Percentiles rank a stretch among this genome's conserved stretches.
These are phyloP conservation scores for Xylaria bambusicola DNA, from an alignment of 495 filamentous ascomycete species.

Conservation along the genomic window DNA sequence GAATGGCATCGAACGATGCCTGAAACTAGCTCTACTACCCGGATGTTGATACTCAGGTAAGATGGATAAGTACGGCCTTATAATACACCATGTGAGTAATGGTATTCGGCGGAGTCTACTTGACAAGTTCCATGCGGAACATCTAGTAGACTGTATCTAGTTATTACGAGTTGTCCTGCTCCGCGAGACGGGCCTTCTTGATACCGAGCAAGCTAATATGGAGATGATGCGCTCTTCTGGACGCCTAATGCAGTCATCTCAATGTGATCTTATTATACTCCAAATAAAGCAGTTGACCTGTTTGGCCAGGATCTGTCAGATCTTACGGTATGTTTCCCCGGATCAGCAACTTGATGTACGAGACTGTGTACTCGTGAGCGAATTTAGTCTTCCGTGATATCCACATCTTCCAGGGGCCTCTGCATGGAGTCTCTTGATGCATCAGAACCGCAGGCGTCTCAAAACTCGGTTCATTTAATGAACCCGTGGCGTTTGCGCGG, in stretches of 20 bases:
- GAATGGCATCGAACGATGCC: no score
- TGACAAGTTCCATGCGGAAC: background rate
- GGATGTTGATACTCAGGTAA: no score
- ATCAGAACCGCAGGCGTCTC: background rate
- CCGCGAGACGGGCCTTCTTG: background rate
- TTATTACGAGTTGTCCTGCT: background rate
- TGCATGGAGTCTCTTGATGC: background rate
- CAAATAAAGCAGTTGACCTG: background rate
- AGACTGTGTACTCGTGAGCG: background rate
- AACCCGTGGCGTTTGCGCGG: background rate
- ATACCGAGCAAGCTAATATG: background rate
- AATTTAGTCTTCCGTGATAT: background rate
- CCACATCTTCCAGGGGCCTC: background rate
- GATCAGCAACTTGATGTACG: constrained; percentile 11
- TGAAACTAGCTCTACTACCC: no score
- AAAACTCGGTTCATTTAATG: background rate
- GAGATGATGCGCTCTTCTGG: background rate
- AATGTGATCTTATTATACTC: background rate
- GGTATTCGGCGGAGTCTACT: no score
- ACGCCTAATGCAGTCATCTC: background rate
- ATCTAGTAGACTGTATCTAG: background rate
- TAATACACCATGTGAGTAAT: background rate
- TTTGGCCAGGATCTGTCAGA: background rate
- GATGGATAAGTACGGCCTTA: constrained; percentile 1
- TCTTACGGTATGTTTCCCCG: background rate